phyloP scores from a whole-genome alignment of 257 asterid species.

The Gentiana straminea region DNA sequence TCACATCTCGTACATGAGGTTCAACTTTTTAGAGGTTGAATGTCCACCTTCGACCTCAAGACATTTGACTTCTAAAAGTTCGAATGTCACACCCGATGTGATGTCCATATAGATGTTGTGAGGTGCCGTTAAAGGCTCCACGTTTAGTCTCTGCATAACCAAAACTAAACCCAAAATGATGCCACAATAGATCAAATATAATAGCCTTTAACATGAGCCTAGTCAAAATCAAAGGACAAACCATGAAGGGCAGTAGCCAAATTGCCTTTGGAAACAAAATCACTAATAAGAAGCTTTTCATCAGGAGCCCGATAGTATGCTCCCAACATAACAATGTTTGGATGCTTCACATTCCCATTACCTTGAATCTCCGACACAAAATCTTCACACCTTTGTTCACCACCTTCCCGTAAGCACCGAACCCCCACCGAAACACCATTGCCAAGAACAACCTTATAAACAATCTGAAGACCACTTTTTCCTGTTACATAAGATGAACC shows the following conservation, averaged over 20 bases:
- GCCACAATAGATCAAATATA: too few relatives aligned
- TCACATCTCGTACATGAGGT: too few relatives aligned
- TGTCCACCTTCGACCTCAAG: too few relatives aligned
- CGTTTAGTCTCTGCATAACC: too few relatives aligned
- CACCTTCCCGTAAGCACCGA: slow-evolving; percentile 89
- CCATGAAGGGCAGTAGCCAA: slow-evolving; percentile 16
- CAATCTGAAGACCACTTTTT: slow-evolving; percentile 90
- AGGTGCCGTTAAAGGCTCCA: background rate
- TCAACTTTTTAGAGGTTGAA: too few relatives aligned
- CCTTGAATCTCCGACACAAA: slow-evolving; percentile 83
- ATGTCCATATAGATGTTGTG: too few relatives aligned
- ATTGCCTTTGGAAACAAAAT: slow-evolving; percentile 79
- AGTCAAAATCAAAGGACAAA: too few relatives aligned
- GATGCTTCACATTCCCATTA: slow-evolving; percentile 80
- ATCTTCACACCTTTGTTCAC: slow-evolving; percentile 21
- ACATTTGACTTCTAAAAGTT: too few relatives aligned
- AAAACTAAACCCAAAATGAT: background rate
- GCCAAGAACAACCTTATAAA: slow-evolving; percentile 89
- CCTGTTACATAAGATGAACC: slow-evolving; percentile 79
- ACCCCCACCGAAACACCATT: slow-evolving; percentile 91
- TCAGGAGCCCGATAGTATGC: slow-evolving; percentile 85
- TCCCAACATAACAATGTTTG: slow-evolving; percentile 71
- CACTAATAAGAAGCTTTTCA: slow-evolving; percentile 29
- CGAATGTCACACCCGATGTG: too few relatives aligned
- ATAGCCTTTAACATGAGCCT: too few relatives aligned